Conservation (phyloP, 208 protist genomes). For the Trypanosoma platydactyli region DNA sequence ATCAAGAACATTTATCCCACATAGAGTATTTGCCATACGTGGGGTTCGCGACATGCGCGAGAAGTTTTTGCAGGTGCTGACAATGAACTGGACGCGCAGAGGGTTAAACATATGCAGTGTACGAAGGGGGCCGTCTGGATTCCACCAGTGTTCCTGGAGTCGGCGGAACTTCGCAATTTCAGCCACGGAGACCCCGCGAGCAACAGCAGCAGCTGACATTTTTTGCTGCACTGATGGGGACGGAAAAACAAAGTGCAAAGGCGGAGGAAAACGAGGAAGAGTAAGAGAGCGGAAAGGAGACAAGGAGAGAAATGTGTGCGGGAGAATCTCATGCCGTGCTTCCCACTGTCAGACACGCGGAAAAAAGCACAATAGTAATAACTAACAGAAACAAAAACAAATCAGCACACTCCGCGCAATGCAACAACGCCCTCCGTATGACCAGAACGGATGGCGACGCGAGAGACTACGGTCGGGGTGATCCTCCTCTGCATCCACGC, state of each 20-base stretch:
- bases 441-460: too few relatives aligned
- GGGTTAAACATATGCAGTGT: constrained; percentile 93
- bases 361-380: too few relatives aligned
- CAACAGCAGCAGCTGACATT: constrained; percentile 4
- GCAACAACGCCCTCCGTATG: too few relatives aligned
- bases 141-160: constrained; percentile 86
- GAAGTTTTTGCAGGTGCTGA: constrained; percentile 41
- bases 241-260: neutral
- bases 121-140: constrained; percentile 81
- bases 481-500: too few relatives aligned
- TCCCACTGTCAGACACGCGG: too few relatives aligned
- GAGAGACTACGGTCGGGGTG: too few relatives aligned
- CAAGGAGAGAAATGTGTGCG: too few relatives aligned
- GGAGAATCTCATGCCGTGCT: too few relatives aligned
- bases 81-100: constrained; percentile 84
- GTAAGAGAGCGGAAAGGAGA: neutral
- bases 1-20: constrained; percentile 76
- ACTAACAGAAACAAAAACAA: too few relatives aligned
- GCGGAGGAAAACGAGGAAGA: constrained; percentile 13
- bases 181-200: constrained; percentile 42
- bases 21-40: constrained; percentile 27
- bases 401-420: too few relatives aligned
- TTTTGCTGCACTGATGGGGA: constrained; percentile 1
- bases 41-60: constrained; percentile 19
- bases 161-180: constrained; percentile 82